Evolutionary conservation across 1,139 yeast genomes (phyloP).

Genomic region (Saccharomyces hybrid): DNA sequence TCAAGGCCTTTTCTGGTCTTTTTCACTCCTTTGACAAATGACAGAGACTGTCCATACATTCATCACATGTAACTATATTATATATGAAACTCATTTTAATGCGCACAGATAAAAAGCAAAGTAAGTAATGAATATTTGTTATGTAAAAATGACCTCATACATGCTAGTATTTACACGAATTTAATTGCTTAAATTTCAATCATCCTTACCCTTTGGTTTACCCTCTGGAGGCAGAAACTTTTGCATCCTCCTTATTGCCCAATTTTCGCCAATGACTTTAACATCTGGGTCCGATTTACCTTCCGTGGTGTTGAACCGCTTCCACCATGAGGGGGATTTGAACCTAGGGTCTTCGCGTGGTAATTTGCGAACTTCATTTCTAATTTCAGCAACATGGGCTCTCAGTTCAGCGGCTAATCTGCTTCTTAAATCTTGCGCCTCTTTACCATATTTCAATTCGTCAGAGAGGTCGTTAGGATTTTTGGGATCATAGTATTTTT

Average conservation of each 20-base stretch:
- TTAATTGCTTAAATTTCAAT: neutral
- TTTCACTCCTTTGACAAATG: neutral
- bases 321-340: conserved; percentile 67
- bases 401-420: conserved; percentile 64
- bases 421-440: conserved; percentile 59
- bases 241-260: conserved; percentile 72
- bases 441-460: conserved; percentile 53
- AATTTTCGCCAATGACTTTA: conserved; percentile 62
- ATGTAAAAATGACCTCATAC: neutral
- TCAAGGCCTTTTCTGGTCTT: neutral
- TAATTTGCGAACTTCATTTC: conserved; percentile 46
- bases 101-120: neutral
- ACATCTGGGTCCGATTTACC: conserved; percentile 64
- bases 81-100: neutral
- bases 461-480: conserved; percentile 53
- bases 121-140: neutral
- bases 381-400: conserved; percentile 50
- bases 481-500: conserved; percentile 42
- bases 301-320: conserved; percentile 50
- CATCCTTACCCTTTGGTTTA: conserved; percentile 11
- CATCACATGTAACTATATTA: neutral
- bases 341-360: conserved; percentile 56
- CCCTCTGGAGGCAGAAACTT: conserved; percentile 36
- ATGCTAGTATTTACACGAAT: neutral
- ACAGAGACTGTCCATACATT: neutral